These are phyloP conservation scores for Trypethelium eluteriae DNA, from an alignment of 495 filamentous ascomycete species.

Conservation along the genomic window DNA sequence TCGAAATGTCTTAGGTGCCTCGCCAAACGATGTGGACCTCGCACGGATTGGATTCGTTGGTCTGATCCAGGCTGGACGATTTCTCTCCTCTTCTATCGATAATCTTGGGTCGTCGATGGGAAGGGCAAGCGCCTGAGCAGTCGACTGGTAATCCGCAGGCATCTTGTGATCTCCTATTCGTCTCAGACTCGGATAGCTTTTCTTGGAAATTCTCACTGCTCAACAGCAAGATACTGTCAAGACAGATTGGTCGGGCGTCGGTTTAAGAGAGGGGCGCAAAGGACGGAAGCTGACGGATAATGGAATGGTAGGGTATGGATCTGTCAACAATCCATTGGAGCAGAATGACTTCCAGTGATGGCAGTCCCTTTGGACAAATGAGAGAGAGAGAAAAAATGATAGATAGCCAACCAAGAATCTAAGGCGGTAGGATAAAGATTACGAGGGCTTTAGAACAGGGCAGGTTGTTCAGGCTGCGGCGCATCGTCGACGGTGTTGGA, in stretches of 20 bases:
- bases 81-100: constrained; percentile 11
- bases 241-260: neutral
- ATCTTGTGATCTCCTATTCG: neutral
- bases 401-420: neutral
- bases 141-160: constrained; percentile 44
- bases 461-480: neutral
- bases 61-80: constrained; percentile 35
- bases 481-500: constrained; percentile 8
- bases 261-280: neutral
- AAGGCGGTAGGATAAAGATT: neutral
- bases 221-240: neutral
- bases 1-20: constrained; percentile 29
- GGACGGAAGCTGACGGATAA: neutral
- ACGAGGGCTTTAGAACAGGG: neutral
- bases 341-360: neutral
- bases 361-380: neutral
- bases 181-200: neutral
- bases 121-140: constrained; percentile 57
- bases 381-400: neutral
- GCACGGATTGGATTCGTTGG: constrained; percentile 40
- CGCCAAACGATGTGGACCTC: constrained; percentile 27
- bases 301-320: neutral
- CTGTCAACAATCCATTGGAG: neutral
- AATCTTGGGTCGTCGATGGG: constrained; percentile 40
- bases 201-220: neutral